phyloP scores from a whole-genome alignment of 2,329 filamentous ascomycete genomes.

The Colletotrichum tabaci region DNA sequence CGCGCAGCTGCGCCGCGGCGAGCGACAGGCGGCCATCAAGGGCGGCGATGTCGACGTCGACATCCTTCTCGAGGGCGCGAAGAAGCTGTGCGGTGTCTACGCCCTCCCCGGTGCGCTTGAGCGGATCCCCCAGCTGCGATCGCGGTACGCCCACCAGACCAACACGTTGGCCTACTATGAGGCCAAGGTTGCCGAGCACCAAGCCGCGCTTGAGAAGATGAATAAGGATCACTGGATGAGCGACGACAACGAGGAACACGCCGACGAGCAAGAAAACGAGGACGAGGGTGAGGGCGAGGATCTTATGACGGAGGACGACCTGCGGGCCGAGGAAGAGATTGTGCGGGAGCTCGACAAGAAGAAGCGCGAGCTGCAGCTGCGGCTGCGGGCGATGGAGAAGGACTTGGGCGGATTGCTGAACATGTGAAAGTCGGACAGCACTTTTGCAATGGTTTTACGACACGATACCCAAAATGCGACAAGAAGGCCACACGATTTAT shows the following conservation, averaged over 20 bases:
- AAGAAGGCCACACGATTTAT: conserved; percentile 35
- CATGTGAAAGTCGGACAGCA: conserved; percentile 56
- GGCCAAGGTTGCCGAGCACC: conserved; percentile 82
- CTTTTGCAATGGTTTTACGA: conserved; percentile 16
- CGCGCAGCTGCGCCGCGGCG: conserved; percentile 77
- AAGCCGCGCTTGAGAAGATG: conserved; percentile 79
- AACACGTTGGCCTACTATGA: conserved; percentile 87
- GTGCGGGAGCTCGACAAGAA: conserved; percentile 69
- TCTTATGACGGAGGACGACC: conserved; percentile 76
- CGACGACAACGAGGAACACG: conserved; percentile 69
- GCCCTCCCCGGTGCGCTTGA: conserved; percentile 84
- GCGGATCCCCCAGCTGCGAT: conserved; percentile 80
- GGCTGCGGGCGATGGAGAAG: conserved; percentile 68
- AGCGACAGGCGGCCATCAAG: conserved; percentile 60
- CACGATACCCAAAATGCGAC: conserved; percentile 33
- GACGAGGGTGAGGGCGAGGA: conserved; percentile 56
- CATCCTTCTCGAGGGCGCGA: conserved; percentile 85
- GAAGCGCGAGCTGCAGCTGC: conserved; percentile 69
- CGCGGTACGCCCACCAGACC: conserved; percentile 78
- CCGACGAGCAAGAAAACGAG: conserved; percentile 57
- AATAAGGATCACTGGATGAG: conserved; percentile 74
- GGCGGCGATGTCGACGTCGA: conserved; percentile 88
- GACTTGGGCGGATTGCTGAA: conserved; percentile 69
- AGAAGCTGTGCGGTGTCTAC: conserved; percentile 92
- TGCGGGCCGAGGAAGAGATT: conserved; percentile 79